These are phyloP conservation scores for Hammondia hammondi DNA, from an alignment of 169 alveolate genomes.

Conservation along the genomic window DNA sequence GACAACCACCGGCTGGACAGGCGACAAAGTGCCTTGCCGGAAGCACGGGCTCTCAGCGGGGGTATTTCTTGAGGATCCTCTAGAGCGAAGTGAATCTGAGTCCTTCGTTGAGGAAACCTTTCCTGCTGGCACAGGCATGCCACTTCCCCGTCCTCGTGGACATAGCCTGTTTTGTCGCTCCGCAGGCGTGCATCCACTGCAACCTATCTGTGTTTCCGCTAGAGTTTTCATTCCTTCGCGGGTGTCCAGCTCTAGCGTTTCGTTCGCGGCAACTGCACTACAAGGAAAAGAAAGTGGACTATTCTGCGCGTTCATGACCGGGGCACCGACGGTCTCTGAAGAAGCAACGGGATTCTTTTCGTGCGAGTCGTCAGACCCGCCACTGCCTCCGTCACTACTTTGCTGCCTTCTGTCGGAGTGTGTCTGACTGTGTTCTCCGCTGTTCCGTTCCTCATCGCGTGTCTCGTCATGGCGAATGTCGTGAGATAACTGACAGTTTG, in stretches of 20 bases:
- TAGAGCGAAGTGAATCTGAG: neutral
- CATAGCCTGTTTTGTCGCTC: neutral
- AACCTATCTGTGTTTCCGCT: neutral
- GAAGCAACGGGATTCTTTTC: neutral
- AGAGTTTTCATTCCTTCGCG: neutral
- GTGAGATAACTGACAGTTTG: too few relatives aligned
- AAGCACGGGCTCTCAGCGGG: neutral
- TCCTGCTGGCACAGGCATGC: too few relatives aligned
- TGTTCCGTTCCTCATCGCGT: too few relatives aligned
- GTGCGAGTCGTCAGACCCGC: neutral
- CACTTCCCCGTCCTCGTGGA: neutral
- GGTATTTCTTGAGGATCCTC: neutral
- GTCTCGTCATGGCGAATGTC: too few relatives aligned
- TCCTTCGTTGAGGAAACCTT: neutral
- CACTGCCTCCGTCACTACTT: neutral
- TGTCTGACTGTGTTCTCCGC: too few relatives aligned
- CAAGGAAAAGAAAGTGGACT: too few relatives aligned
- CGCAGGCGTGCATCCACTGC: neutral
- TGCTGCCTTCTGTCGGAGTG: neutral
- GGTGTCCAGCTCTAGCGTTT: too few relatives aligned
- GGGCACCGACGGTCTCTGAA: too few relatives aligned
- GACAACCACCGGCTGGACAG: neutral
- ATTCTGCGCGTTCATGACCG: too few relatives aligned
- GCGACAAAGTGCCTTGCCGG: neutral
- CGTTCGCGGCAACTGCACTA: too few relatives aligned